Base-by-base conservation (phyloP, 805 yeast genomes). In the Ogataea polymorpha region DNA sequence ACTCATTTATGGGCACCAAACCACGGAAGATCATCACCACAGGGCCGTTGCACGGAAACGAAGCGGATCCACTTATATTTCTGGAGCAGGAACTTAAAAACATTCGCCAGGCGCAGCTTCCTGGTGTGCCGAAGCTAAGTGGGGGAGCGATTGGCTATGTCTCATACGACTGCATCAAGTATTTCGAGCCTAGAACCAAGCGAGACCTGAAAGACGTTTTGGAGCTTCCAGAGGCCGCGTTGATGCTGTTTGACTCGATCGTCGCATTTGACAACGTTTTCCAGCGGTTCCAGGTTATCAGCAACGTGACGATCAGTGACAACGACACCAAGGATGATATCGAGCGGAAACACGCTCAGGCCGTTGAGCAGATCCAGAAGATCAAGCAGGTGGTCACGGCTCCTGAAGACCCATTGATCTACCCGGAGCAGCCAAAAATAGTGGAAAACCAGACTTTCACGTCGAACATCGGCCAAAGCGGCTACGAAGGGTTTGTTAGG, bases 121-220 rank as follows among this genome's bases (percentile, higher is more conserved):
- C 95, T 0, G 95, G 95, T 30, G 68, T 90, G 36, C 87, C 96
- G 11, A 77, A 75, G 48, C 68, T 89, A 43, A 82, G 90, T 53
- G 99, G 99, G 43, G 99, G 99, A 49, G 98, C 98, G 5, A 75
- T 91, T 40, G 99, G 99, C 2, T 93, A 89, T 60, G 80, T 93
- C 32, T 87, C 97, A 1, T 93, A 93, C 57, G 99, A 93, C 63
- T 93, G 99, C 70, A 85, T 93, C 57, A 86, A 88, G 61, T 93
- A 93, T 65, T 93, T 93, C 53, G 99, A 93, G 67, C 99, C 99
- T 45, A 82, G 74, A 53, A 91, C 98, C 1, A 75, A 74, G 45
- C 77, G 86, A 49, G 73, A 73, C 3, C 70, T 90, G 52, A 79
- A 83, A 51, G 98, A 93, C 62, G 81, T 82, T 1, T 68, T 93